phyloP scores from a whole-genome alignment of 129 eudicot species.

The Centrapalus pauciflorus region DNA sequence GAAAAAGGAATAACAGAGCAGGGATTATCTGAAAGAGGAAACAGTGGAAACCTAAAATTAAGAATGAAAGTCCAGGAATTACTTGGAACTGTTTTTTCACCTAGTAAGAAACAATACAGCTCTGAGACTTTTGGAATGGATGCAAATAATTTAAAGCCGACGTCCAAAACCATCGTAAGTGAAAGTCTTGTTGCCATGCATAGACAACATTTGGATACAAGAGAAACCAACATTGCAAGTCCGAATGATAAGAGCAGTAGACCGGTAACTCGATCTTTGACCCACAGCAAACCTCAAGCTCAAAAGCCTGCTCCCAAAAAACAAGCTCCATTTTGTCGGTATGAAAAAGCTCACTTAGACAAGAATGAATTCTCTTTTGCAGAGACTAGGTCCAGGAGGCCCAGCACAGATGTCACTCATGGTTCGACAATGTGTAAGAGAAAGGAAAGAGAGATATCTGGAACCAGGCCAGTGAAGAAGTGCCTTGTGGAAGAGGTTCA shows the following conservation, averaged over 20 bases:
- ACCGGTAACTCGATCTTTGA: conserved; percentile 61
- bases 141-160: conserved; percentile 30
- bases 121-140: conserved; percentile 26
- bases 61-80: conserved; percentile 73
- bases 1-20: conserved; percentile 36
- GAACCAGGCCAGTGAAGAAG: conserved; percentile 26
- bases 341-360: conserved; percentile 30
- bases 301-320: conserved; percentile 20
- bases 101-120: conserved; percentile 30
- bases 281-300: conserved; percentile 39
- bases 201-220: conserved; percentile 47
- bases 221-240: conserved; percentile 57
- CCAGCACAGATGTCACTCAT: conserved; percentile 26
- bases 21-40: conserved; percentile 36
- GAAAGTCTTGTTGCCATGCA: conserved; percentile 23
- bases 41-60: conserved; percentile 45
- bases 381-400: conserved; percentile 36
- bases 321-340: conserved; percentile 16
- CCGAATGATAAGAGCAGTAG: conserved; percentile 24
- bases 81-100: conserved; percentile 61
- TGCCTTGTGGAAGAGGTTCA: conserved; percentile 6
- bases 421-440: conserved; percentile 33
- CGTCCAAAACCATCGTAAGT: conserved; percentile 22
- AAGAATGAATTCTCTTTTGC: conserved; percentile 44
- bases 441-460: conserved; percentile 29